A percentile compares a stretch with the other conserved stretches of the same genome.
Evolutionary conservation across 1,284 basidiomycete species (phyloP).

Genomic region (Tylopilus orsonianus): DNA sequence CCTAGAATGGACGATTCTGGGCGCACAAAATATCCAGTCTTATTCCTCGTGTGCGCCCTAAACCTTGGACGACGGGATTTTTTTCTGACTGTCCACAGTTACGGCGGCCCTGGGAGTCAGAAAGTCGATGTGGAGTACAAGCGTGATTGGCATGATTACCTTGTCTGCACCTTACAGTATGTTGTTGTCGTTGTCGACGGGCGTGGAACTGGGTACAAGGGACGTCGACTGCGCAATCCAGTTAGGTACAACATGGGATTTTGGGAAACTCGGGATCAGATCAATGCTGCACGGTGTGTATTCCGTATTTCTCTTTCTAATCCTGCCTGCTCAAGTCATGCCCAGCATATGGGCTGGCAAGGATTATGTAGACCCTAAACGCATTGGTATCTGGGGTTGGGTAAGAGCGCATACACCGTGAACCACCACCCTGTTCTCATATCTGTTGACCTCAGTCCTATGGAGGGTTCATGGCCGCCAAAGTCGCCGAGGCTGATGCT

Average conservation of each 20-base stretch:
- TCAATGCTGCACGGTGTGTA: conserved; percentile 77
- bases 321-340: conserved; percentile 9
- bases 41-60: conserved; percentile 71
- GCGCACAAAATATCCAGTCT: conserved; percentile 89
- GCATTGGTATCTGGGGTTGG: conserved; percentile 96
- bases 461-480: conserved; percentile 91
- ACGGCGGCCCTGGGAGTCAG: conserved; percentile 90
- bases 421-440: conserved; percentile 9
- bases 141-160: conserved; percentile 85
- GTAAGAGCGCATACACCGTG: conserved; percentile 44
- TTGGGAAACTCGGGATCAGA: conserved; percentile 85
- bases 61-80: neutral
- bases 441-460: conserved; percentile 62
- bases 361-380: conserved; percentile 74
- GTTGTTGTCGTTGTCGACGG: conserved; percentile 89
- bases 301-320: conserved; percentile 8
- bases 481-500: conserved; percentile 84
- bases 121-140: conserved; percentile 65
- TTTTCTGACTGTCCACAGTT: conserved; percentile 45
- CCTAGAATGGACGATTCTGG: conserved; percentile 91
- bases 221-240: conserved; percentile 77
- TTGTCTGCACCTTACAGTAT: conserved; percentile 82
- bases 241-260: conserved; percentile 85
- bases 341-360: conserved; percentile 71
- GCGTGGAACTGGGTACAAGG: conserved; percentile 92